Percentiles rank a stretch among this genome's conserved stretches.
These are phyloP conservation scores for Trichoderma oligosporum DNA, from an alignment of 2,329 filamentous ascomycete species.

Conservation along the genomic window DNA sequence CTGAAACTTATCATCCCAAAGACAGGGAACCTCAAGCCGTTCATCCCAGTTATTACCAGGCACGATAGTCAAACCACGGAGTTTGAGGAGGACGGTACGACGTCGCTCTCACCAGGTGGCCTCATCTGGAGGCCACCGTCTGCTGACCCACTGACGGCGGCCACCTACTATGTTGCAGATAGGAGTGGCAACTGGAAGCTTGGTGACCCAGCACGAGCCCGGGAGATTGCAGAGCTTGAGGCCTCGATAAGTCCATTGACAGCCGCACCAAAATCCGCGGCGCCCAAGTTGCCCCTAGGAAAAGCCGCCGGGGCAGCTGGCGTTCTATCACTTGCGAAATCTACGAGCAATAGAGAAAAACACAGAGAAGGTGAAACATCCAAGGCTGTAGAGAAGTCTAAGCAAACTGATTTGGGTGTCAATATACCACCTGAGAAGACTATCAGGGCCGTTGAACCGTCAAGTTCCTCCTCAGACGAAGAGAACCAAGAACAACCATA, in stretches of 20 bases:
- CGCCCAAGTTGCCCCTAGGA: conserved; percentile 12
- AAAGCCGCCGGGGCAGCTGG: conserved; percentile 4
- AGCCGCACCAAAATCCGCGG: conserved; percentile 11
- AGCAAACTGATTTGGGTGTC: not conserved
- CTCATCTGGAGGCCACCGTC: conserved; percentile 51
- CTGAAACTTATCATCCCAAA: conserved; percentile 32
- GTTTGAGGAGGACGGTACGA: conserved; percentile 49
- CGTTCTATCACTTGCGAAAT: not conserved
- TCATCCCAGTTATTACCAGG: conserved; percentile 5
- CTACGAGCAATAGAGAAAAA: not conserved
- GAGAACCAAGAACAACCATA: conserved; percentile 8
- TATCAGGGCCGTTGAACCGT: conserved; percentile 18
- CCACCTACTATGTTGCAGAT: conserved; percentile 50
- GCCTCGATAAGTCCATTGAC: conserved; percentile 20
- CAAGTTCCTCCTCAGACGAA: conserved; percentile 16
- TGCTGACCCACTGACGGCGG: conserved; percentile 42
- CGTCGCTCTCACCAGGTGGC: conserved; percentile 35
- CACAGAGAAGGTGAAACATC: not conserved
- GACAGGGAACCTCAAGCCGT: conserved; percentile 7
- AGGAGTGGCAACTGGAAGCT: conserved; percentile 53
- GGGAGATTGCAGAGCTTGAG: conserved; percentile 28
- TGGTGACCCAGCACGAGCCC: conserved; percentile 35
- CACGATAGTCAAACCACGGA: conserved; percentile 48
- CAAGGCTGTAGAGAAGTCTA: not conserved
- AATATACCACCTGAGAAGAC: conserved; percentile 1